These are phyloP conservation scores for Barnettozyma sucrosica DNA, from an alignment of 805 yeast genomes.

Conservation along the genomic window DNA sequence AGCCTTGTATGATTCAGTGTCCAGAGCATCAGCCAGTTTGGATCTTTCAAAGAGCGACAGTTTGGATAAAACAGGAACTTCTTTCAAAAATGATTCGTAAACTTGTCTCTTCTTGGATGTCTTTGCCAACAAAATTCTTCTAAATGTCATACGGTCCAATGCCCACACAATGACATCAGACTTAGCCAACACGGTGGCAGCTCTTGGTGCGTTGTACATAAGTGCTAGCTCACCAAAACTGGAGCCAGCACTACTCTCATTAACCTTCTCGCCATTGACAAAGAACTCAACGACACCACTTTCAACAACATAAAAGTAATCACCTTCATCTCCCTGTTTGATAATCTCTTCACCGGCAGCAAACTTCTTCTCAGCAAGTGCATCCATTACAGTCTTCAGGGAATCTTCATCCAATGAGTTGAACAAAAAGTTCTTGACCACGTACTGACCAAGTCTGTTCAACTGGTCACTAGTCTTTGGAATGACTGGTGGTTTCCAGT, in stretches of 20 bases:
- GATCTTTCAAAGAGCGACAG: conserved; percentile 78
- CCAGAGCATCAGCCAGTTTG: conserved; percentile 91
- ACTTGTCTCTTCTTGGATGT: conserved; percentile 85
- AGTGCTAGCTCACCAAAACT: conserved; percentile 95
- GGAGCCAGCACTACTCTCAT: conserved; percentile 76
- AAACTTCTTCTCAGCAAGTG: conserved; percentile 70
- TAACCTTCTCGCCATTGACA: conserved; percentile 61
- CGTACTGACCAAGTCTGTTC: conserved; percentile 59
- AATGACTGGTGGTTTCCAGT: conserved; percentile 70
- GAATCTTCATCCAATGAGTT: conserved; percentile 76
- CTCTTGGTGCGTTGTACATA: conserved; percentile 97
- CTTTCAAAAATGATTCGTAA: conserved; percentile 84
- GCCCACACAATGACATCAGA: conserved; percentile 83
- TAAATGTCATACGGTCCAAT: conserved; percentile 86
- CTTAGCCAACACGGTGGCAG: conserved; percentile 81
- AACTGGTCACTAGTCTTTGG: conserved; percentile 59
- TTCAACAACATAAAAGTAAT: conserved; percentile 83
- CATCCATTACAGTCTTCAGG: conserved; percentile 69
- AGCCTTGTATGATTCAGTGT: conserved; percentile 62
- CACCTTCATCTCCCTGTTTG: conserved; percentile 92
- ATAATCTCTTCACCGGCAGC: conserved; percentile 61
- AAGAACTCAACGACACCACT: conserved; percentile 76
- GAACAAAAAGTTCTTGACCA: conserved; percentile 80
- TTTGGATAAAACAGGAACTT: conserved; percentile 72
- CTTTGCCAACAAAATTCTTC: conserved; percentile 84